These are phyloP conservation scores for Rhytidiadelphus loreus DNA, from an alignment of 225 moss, liverwort and hornwort genomes.

Conservation along the genomic window DNA sequence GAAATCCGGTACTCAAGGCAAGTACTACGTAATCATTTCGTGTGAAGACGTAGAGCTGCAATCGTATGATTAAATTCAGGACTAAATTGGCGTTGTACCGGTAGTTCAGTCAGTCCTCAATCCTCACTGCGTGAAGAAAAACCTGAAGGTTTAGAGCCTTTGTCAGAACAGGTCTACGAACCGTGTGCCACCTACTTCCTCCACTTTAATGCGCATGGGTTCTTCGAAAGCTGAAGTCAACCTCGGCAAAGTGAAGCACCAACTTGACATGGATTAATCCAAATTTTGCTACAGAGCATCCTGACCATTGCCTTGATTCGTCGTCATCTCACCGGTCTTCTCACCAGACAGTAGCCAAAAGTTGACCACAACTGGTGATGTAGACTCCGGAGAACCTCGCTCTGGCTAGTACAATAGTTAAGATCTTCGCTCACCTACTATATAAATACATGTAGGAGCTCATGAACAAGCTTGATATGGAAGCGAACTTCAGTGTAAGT, in stretches of 20 bases:
- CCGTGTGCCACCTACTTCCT: constrained; percentile 16
- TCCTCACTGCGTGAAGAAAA: background rate
- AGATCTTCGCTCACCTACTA: background rate
- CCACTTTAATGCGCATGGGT: background rate
- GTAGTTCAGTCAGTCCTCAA: constrained; percentile 2
- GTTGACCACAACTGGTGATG: background rate
- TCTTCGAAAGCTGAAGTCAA: constrained; percentile 12
- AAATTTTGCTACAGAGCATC: background rate
- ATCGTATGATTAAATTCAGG: constrained; percentile 2
- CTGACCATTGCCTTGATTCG: background rate
- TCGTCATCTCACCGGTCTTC: background rate
- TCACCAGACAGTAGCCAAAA: background rate
- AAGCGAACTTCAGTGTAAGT: background rate
- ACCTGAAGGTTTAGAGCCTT: background rate
- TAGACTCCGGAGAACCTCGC: background rate
- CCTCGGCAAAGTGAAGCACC: background rate
- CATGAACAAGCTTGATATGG: constrained; percentile 5
- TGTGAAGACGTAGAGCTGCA: constrained; percentile 2
- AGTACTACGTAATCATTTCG: background rate
- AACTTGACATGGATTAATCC: background rate
- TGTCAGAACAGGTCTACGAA: constrained; percentile 13
- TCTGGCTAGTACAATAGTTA: background rate
- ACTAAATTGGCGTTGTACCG: background rate
- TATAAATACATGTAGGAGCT: background rate
- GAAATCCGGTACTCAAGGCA: background rate